Evolutionary conservation across 2,329 filamentous ascomycete species (phyloP).

Genomic region (Colletotrichum sp.): DNA sequence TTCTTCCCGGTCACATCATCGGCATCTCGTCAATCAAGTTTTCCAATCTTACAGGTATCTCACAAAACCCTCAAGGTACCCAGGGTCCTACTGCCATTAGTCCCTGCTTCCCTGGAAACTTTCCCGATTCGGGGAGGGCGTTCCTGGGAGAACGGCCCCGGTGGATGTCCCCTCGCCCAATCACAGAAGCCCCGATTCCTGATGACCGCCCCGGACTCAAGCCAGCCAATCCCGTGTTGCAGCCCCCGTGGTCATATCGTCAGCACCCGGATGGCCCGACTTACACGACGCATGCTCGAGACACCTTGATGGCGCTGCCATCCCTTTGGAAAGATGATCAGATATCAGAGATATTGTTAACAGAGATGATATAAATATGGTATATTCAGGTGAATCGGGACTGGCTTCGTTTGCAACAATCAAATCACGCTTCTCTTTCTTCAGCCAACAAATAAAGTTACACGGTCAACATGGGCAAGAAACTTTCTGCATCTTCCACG

Average conservation of each 20-base stretch:
- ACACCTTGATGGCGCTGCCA: constrained; percentile 12
- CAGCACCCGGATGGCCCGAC: constrained; percentile 14
- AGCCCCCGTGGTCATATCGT: not conserved
- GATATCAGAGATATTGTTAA: not conserved
- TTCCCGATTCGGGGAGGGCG: not conserved
- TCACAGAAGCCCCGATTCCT: constrained; percentile 4
- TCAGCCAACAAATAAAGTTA: too few species aligned
- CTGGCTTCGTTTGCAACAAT: not conserved
- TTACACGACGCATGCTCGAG: not conserved
- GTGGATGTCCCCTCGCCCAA: not conserved
- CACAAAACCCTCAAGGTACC: constrained; percentile 1
- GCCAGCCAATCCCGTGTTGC: constrained; percentile 15
- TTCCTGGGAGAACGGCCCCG: not conserved
- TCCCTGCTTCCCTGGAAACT: not conserved
- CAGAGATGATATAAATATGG: not conserved
- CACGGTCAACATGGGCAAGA: constrained; percentile 1
- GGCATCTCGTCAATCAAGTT: not conserved
- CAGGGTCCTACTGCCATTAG: not conserved
- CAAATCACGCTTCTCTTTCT: not conserved
- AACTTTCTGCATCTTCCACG: constrained; percentile 1
- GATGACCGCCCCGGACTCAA: constrained; percentile 8
- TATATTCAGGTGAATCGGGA: not conserved
- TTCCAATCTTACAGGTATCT: not conserved
- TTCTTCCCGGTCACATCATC: not conserved
- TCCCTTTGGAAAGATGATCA: not conserved